Percentiles rank a stretch among this genome's conserved stretches.
These are phyloP conservation scores for Ustilago tritici DNA, from an alignment of 1,284 basidiomycete genomes.

Conservation along the genomic window DNA sequence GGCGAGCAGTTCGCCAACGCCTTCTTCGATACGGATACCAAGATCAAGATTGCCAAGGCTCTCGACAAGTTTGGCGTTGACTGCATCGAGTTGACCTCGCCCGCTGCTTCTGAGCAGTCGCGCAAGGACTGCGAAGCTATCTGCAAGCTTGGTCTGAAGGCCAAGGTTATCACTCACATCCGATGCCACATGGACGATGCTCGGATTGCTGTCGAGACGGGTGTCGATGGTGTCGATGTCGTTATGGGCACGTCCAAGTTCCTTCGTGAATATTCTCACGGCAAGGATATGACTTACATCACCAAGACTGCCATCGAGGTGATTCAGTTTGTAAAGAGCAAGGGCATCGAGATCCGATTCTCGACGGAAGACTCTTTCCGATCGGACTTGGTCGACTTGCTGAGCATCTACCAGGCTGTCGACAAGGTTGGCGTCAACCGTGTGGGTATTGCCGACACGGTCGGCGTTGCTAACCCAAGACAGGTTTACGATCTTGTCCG, in stretches of 20 bases:
- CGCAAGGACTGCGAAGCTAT: constrained; percentile 95
- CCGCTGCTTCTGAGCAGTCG: constrained; percentile 96
- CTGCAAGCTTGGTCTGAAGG: constrained; percentile 97
- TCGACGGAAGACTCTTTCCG: constrained; percentile 99
- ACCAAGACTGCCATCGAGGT: constrained; percentile 97
- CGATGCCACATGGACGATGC: constrained; percentile 99
- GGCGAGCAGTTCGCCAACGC: constrained; percentile 98
- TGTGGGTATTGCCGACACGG: constrained; percentile 98
- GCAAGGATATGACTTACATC: constrained; percentile 99
- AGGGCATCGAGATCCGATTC: constrained; percentile 99
- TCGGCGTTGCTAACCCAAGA: constrained; percentile 97
- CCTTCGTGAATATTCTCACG: constrained; percentile 98
- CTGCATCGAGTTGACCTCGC: constrained; percentile 99
- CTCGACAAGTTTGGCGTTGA: constrained; percentile 81
- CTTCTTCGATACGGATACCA: constrained; percentile 99
- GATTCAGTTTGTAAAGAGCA: constrained; percentile 99
- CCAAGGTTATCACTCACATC: constrained; percentile 98
- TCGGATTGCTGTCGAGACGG: constrained; percentile 96
- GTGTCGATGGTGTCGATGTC: constrained; percentile 97
- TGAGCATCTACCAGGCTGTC: constrained; percentile 99
- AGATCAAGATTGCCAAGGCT: constrained; percentile 97
- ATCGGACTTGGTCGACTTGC: constrained; percentile 96
- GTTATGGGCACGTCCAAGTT: constrained; percentile 99
- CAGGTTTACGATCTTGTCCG: constrained; percentile 99
- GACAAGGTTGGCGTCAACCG: constrained; percentile 99